Evolutionary conservation across 2,329 filamentous ascomycete genomes (phyloP), one percentile per base, ranked within the genome.

Genomic region (Ceratocystiopsis minuta): DNA sequence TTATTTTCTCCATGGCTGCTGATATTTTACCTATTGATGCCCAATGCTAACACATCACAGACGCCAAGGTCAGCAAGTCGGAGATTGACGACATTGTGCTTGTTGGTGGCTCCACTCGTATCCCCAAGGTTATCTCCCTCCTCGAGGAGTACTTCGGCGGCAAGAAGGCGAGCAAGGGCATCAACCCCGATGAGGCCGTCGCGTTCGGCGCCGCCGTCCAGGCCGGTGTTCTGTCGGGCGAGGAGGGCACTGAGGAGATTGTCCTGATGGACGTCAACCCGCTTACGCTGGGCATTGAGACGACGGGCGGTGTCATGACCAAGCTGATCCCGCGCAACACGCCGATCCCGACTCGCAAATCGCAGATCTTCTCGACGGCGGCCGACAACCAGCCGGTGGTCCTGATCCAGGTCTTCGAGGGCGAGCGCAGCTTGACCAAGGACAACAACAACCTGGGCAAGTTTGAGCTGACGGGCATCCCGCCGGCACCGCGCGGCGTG

Each of bases 151-250:
- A 75, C 75, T 96, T 96, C 62, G 69, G 60, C 54, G 80, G 87
- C 63, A 96, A 96, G 83, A 87, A 90, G 73, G 86, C 87, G 54
- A 87, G 81, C 75, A 96, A 96, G 84, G 85, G 86, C 66, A 94
- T 98, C 63, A 96, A 96, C 77, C 90, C 90, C 54, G 90, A 98
- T 59, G 90, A 96, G 72, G 90, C 90, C 67, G 90, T 96, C 53
- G 90, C 90, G 58, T 96, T 87, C 61, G 90, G 90, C 67, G 90
- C 90, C 50, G 88, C 90, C 53, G 86, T 96, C 53, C 90, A 98
- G 68, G 90, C 81, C 67, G 88, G 87, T 80, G 78, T 96, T 57
- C 72, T 98, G 48, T 81, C 86, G 53, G 86, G 86, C 52, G 85
- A 95, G 67, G 75, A 80, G 57, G 80, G 78, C 57, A 82, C 83